Conservation (phyloP, 75 land plant species). For the Cryptomeria japonica region DNA sequence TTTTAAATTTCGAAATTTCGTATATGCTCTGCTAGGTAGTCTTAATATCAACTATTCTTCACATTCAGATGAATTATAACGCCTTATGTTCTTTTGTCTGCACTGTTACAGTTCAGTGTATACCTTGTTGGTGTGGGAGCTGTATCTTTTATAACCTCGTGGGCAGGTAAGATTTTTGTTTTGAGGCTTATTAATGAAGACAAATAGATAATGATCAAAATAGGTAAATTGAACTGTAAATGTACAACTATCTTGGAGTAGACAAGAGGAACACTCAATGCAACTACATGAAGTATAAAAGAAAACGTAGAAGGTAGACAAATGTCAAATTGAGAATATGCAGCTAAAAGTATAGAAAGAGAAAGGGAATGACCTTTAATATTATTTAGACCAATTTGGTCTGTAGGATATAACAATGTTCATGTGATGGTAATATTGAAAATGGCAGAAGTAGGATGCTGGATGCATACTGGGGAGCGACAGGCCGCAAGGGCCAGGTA, state of each 20-base stretch:
- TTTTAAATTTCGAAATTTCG: neutral
- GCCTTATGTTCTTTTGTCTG: neutral
- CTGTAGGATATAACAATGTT: neutral
- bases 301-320: neutral
- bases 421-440: neutral
- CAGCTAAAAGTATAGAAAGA: neutral
- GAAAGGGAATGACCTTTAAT: neutral
- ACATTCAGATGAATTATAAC: neutral
- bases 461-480: conserved; percentile 26
- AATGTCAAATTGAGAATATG: neutral
- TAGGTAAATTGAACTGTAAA: neutral
- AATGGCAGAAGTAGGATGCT: conserved; percentile 14
- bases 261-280: neutral
- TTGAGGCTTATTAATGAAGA: neutral
- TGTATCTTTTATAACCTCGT: conserved; percentile 26
- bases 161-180: conserved; percentile 31
- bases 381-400: neutral
- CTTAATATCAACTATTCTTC: neutral
- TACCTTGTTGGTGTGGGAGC: conserved; percentile 36
- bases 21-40: neutral
- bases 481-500: conserved; percentile 22
- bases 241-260: neutral
- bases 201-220: neutral
- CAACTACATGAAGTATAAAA: neutral
- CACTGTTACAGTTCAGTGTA: conserved; percentile 9